Evolutionary conservation across 2,329 filamentous ascomycete genomes (phyloP).

Genomic region (Ceratocystis eucalypticola): DNA sequence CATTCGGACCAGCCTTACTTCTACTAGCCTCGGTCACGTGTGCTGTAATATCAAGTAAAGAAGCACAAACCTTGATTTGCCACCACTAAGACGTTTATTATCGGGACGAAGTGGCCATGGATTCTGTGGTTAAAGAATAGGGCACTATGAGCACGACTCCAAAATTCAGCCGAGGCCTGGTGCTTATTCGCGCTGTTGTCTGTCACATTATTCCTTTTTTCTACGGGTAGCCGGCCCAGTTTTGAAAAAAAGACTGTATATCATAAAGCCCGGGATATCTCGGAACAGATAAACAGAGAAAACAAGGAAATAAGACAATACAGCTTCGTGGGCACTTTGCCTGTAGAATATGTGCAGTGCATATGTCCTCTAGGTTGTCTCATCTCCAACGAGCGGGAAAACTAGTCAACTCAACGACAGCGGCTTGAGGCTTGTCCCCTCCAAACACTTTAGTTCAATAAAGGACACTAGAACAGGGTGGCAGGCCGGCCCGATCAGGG

Average conservation of each 20-base stretch:
- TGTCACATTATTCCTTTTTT: not conserved
- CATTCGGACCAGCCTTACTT: too few species aligned
- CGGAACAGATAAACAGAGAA: not conserved
- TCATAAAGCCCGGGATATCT: not conserved
- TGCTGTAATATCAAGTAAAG: not conserved
- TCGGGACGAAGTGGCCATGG: not conserved
- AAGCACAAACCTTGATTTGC: not conserved
- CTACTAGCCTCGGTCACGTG: too few species aligned
- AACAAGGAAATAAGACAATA: not conserved
- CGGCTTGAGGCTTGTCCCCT: not conserved
- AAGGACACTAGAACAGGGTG: not conserved
- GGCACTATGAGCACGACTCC: not conserved
- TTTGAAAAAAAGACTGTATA: too few species aligned
- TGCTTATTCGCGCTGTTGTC: not conserved
- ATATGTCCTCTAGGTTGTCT: not conserved
- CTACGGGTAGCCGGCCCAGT: not conserved
- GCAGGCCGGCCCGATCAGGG: not conserved
- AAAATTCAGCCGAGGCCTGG: not conserved
- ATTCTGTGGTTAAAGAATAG: not conserved
- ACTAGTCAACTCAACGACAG: not conserved
- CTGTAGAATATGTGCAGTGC: not conserved
- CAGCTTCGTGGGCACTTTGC: not conserved
- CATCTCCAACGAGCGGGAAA: not conserved
- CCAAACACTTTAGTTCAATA: not conserved
- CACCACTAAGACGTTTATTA: not conserved